A percentile compares a stretch with the other conserved stretches of the same genome.
phyloP scores from a whole-genome alignment of 257 asterid species.

The Solanum arcanum region DNA sequence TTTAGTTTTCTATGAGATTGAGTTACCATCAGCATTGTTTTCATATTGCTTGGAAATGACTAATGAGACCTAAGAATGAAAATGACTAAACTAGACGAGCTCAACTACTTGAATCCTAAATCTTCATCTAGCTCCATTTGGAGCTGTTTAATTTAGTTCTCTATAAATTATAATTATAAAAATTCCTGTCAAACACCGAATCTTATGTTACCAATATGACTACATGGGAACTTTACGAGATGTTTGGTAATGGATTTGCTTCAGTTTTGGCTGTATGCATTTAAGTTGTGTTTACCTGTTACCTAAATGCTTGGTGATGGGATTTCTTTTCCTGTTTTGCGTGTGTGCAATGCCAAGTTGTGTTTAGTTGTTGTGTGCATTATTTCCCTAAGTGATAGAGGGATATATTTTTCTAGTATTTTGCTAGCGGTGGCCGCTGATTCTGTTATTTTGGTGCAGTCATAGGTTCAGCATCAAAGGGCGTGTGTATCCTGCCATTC shows the following conservation, averaged over 20 bases:
- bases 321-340: neutral
- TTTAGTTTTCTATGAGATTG: neutral
- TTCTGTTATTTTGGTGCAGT: constrained; percentile 23
- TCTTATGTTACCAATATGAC: neutral
- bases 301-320: neutral
- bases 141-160: neutral
- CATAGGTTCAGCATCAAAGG: constrained; percentile 75
- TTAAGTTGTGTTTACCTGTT: neutral
- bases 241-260: neutral
- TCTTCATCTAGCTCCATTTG: neutral
- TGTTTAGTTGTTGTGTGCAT: neutral
- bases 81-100: neutral
- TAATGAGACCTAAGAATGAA: neutral
- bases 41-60: neutral
- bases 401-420: neutral
- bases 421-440: neutral
- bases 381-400: neutral
- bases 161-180: neutral
- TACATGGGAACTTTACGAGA: neutral
- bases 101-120: neutral
- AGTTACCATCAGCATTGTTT: neutral
- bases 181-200: neutral
- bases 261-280: neutral
- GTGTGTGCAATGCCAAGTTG: neutral
- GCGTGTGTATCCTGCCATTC: constrained; percentile 80